A percentile compares a stretch with the other conserved stretches of the same genome.
Conservation (phyloP, 129 eudicot species). For the Artemisia annua region DNA sequence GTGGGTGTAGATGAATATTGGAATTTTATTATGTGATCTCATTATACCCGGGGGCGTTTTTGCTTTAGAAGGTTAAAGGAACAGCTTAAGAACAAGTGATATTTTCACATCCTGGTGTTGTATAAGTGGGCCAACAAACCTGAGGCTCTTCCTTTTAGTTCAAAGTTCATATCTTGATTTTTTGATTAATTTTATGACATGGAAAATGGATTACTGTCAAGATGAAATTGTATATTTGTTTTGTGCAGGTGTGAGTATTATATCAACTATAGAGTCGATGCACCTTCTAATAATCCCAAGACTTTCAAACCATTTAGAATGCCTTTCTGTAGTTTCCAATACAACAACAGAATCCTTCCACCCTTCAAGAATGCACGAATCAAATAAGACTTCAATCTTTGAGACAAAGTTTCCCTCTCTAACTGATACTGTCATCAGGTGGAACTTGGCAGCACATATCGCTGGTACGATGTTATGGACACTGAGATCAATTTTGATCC, state of each 20-base stretch:
- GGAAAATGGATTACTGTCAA: background rate
- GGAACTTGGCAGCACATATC: constrained; percentile 72
- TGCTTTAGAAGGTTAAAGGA: too few species aligned
- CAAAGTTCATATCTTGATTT: background rate
- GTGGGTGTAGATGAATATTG: too few species aligned
- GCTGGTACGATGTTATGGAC: constrained; percentile 76
- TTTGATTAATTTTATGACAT: background rate
- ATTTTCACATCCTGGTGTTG: constrained; percentile 59
- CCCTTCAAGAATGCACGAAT: constrained; percentile 71
- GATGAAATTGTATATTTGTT: constrained; percentile 12
- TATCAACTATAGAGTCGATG: constrained; percentile 74
- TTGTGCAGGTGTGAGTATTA: constrained; percentile 58
- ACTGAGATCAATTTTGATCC: constrained; percentile 73
- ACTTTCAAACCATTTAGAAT: constrained; percentile 67
- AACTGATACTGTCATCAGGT: constrained; percentile 64
- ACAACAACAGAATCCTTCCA: constrained; percentile 72
- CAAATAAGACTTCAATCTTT: constrained; percentile 66
- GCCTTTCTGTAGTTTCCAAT: constrained; percentile 46
- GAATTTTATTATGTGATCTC: too few species aligned
- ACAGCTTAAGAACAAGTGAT: too few species aligned
- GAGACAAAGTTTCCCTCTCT: constrained; percentile 57
- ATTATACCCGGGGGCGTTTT: too few species aligned
- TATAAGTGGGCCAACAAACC: constrained; percentile 91
- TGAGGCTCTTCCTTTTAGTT: constrained; percentile 27
- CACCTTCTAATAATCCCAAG: constrained; percentile 79